Evolutionary conservation across 2,329 filamentous ascomycete species (phyloP).

Genomic region (Pyrenophora tritici-repentis): DNA sequence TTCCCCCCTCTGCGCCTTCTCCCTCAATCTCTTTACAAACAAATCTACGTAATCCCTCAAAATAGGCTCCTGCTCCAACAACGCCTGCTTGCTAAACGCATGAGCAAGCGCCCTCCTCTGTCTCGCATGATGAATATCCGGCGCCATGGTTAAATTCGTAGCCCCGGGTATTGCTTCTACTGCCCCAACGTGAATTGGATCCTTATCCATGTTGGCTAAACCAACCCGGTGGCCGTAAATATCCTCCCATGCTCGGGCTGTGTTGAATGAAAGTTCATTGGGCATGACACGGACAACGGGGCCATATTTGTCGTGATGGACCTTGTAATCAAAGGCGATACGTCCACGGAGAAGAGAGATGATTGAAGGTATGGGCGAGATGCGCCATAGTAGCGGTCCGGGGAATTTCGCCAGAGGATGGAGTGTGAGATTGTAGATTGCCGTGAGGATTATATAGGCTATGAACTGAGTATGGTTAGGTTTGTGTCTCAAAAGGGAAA

Average conservation of each 20-base stretch:
- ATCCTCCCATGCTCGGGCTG: constrained; percentile 39
- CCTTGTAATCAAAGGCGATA: constrained; percentile 39
- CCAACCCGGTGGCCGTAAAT: constrained; percentile 43
- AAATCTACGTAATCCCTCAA: constrained; percentile 49
- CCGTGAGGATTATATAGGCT: constrained; percentile 25
- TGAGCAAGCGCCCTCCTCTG: constrained; percentile 48
- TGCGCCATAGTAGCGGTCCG: constrained; percentile 37
- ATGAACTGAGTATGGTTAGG: constrained; percentile 22
- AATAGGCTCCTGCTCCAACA: constrained; percentile 49
- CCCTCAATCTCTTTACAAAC: constrained; percentile 47
- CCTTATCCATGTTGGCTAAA: constrained; percentile 41
- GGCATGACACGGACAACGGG: constrained; percentile 44
- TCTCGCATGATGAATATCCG: constrained; percentile 48
- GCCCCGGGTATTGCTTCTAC: constrained; percentile 44
- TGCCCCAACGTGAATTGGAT: constrained; percentile 44
- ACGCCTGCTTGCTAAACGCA: constrained; percentile 49
- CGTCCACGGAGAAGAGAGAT: constrained; percentile 35
- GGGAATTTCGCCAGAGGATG: constrained; percentile 40
- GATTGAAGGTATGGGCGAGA: constrained; percentile 34
- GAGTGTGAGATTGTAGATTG: constrained; percentile 36
- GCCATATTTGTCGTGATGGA: constrained; percentile 40
- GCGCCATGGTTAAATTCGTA: constrained; percentile 45
- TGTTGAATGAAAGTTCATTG: constrained; percentile 43
- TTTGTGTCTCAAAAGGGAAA: background rate
- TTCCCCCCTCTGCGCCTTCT: constrained; percentile 36